Conservation (phyloP, 805 yeast genomes). For the Zygoascus flipseniorum region DNA sequence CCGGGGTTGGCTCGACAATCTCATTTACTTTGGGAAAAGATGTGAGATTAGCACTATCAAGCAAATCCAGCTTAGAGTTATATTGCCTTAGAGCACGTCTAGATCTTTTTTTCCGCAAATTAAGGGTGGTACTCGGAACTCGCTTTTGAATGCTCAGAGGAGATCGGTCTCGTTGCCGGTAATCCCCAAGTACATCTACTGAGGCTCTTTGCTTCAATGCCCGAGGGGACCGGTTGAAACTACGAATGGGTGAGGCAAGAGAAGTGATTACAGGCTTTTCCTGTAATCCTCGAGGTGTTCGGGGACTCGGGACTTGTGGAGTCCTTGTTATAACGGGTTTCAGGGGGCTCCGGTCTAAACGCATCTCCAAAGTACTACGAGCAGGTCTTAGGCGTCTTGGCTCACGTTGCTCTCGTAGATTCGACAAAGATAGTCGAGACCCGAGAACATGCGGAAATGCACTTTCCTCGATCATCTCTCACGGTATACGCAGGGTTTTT, state of each 20-base stretch:
- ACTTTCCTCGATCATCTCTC: not conserved
- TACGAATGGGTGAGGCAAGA: not conserved
- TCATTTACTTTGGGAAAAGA: conserved; percentile 21
- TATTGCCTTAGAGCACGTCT: conserved; percentile 6
- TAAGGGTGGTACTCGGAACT: not conserved
- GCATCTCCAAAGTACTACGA: not conserved
- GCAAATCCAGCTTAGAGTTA: conserved; percentile 32
- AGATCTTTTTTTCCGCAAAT: not conserved
- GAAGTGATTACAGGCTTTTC: not conserved
- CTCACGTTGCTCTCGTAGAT: not conserved
- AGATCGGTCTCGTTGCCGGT: not conserved
- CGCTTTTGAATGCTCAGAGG: not conserved
- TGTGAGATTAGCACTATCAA: conserved; percentile 31
- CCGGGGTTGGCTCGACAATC: conserved; percentile 18
- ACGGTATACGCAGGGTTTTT: not conserved
- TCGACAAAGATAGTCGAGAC: not conserved
- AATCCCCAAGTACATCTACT: not conserved
- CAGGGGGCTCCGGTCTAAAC: not conserved
- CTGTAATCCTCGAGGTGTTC: not conserved
- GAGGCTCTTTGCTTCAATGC: not conserved
- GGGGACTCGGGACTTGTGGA: not conserved
- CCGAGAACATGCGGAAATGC: not conserved
- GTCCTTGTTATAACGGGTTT: not conserved
- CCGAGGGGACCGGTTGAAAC: not conserved
- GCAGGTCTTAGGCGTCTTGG: not conserved